Base-by-base conservation (phyloP, 1,284 basidiomycete species). In the Cryptococcus sp. region DNA sequence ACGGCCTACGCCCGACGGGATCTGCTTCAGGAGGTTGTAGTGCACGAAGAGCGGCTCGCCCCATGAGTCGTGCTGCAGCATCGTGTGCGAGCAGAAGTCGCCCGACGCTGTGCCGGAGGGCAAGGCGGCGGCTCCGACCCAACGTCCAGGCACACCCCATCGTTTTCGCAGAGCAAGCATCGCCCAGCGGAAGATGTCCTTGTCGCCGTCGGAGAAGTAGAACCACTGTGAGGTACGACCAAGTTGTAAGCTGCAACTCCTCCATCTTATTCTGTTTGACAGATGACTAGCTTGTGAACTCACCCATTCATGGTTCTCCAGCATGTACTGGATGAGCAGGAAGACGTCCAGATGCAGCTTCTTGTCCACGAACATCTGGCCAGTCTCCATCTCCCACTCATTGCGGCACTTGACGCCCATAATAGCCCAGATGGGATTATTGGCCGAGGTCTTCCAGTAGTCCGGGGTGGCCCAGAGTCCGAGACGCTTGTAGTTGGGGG, bases 151-250 rank as follows among this genome's bases (percentile, higher is more conserved):
- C 3, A 81, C 75, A 7, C 75, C 81, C 82, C 82, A 83, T 25
- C 82, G 76, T 60, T 83, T 83, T 10, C 81, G 70, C 0, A 83
- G 71, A 3, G 78, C 75, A 11, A 82, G 71, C 60, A 82, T 65
- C 0, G 80, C 78, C 72, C 79, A 83, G 39, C 81, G 72, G 71
- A 82, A 82, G 22, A 82, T 75, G 59, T 83, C 82, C 68, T 82
- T 82, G 68, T 82, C 81, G 27, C 81, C 81, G 61, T 82, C 81
- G 5, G 78, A 80, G 57, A 80, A 79, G 53, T 70, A 72, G 73
- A 81, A 82, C 77, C 80, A 82, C 65, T 77, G 73, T 27, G 46
- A 60, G 38, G 50, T 50, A 65, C 17, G 8, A 47, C 3, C 11
- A 54, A 13, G 22, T 22, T 48, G 50, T 63, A 42, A 61, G 57